phyloP scores from a whole-genome alignment of 2,329 filamentous ascomycete genomes.

The Ustilaginoidea virens region DNA sequence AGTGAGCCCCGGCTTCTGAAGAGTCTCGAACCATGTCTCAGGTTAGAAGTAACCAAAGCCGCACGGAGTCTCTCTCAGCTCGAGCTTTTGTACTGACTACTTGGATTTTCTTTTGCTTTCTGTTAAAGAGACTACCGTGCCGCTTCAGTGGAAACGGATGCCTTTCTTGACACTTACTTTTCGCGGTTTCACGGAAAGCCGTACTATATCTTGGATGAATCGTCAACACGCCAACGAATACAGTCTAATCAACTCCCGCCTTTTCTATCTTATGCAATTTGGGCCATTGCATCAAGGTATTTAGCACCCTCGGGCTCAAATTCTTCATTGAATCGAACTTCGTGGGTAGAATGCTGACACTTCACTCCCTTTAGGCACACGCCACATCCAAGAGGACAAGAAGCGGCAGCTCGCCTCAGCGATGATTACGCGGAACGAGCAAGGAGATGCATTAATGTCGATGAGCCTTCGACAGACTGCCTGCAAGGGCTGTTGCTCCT shows the following conservation, averaged over 20 bases:
- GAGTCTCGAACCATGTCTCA: no score
- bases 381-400: conserved; percentile 49
- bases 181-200: conserved; percentile 65
- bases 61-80: no score
- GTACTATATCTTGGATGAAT: conserved; percentile 68
- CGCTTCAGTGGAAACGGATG: conserved; percentile 37
- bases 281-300: conserved; percentile 48
- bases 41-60: no score
- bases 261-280: conserved; percentile 40
- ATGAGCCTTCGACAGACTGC: conserved; percentile 66
- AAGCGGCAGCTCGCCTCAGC: conserved; percentile 50
- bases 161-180: conserved; percentile 67
- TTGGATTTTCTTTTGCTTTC: no score
- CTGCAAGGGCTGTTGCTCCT: conserved; percentile 64
- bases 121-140: conserved; percentile 27
- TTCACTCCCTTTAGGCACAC: conserved; percentile 49
- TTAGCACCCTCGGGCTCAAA: background rate
- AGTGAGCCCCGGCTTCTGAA: no score
- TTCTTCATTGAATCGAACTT: background rate
- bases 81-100: background rate
- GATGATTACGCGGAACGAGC: conserved; percentile 60
- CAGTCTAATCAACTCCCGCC: conserved; percentile 49
- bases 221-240: conserved; percentile 54
- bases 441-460: conserved; percentile 55
- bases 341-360: no score